Percentiles rank a stretch among this genome's conserved stretches.
phyloP scores from a whole-genome alignment of 441 rosid genomes.

The Euphorbia corollata region DNA sequence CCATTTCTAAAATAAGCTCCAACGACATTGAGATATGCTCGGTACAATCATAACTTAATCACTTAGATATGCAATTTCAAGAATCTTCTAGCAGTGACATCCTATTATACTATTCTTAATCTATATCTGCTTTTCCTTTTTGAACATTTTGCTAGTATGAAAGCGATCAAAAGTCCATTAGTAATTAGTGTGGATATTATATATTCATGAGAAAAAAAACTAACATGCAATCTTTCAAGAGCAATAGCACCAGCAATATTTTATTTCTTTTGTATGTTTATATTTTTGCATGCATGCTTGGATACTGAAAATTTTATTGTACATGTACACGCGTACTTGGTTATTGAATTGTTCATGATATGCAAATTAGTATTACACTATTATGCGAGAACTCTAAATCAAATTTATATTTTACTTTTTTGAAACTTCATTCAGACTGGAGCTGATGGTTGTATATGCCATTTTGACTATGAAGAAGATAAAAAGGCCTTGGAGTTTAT shows the following conservation, averaged over 20 bases:
- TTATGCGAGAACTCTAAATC: constrained; percentile 5
- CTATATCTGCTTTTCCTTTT: neutral
- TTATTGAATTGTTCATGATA: constrained; percentile 7
- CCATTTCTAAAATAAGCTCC: constrained; percentile 42
- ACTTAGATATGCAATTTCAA: constrained; percentile 11
- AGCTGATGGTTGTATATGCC: constrained; percentile 96
- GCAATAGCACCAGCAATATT: constrained; percentile 5
- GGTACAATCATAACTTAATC: constrained; percentile 39
- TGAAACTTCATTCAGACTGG: constrained; percentile 56
- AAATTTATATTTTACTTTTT: constrained; percentile 17
- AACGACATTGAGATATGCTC: constrained; percentile 62
- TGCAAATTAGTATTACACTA: constrained; percentile 1
- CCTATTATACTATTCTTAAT: neutral
- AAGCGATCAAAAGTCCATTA: neutral
- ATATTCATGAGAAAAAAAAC: constrained; percentile 2
- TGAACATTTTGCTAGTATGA: constrained; percentile 1
- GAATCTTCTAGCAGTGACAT: constrained; percentile 5
- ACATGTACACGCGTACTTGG: constrained; percentile 5
- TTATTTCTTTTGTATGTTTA: neutral
- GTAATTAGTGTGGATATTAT: constrained; percentile 13
- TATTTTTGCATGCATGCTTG: constrained; percentile 5
- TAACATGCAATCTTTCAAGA: neutral
- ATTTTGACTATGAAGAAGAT: constrained; percentile 58
- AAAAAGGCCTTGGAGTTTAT: constrained; percentile 55
- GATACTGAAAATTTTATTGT: constrained; percentile 7